Base-by-base conservation (phyloP, 371 early-diverging fungal genomes). In the Mortierella sp. region DNA sequence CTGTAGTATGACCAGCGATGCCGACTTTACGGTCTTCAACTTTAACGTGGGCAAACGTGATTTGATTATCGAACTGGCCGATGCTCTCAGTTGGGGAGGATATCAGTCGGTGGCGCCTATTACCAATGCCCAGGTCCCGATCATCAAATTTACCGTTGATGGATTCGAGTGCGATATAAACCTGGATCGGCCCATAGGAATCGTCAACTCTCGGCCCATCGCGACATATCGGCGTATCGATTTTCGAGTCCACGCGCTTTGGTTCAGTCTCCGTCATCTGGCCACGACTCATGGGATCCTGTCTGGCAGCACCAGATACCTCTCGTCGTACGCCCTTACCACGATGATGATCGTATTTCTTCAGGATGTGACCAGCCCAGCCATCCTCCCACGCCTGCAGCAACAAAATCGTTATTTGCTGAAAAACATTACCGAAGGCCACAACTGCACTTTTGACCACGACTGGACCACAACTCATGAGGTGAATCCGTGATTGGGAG, bases 101-200 rank as follows among this genome's bases (percentile, higher is more conserved):
- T 73, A 67, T 34, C 24, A 47, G 29, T 37, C n/a, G 9, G 48
- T 73, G 0, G 9, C 26, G 0, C 11, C 68, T 16, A 47, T 73
- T 14, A 22, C 63, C 2, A 8, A 14, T 40, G 74, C 93, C 0
- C 88, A 79, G 55, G 93, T 94, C 1, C 93, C 93, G 0, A 92
- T 94, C 29, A 91, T 91, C 85, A 93, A 92, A 77, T 92, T 93
- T 66, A 85, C 76, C 66, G 94, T 94, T 55, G 73, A 80, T 26
- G 39, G 61, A 1, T 41, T 86, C 53, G 78, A 79, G 0, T 90
- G 91, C 34, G 92, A 93, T 63, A 83, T 91, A 66, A 92, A 89
- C 69, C 85, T 90, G 71, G 87, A 90, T 73, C 88, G 90, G 77
- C 76, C 78, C 7, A 74, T 92, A 41, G 91, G 90, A 10, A 76